Conservation (phyloP, 2,329 filamentous ascomycete species). For the Talaromyces sp. region DNA sequence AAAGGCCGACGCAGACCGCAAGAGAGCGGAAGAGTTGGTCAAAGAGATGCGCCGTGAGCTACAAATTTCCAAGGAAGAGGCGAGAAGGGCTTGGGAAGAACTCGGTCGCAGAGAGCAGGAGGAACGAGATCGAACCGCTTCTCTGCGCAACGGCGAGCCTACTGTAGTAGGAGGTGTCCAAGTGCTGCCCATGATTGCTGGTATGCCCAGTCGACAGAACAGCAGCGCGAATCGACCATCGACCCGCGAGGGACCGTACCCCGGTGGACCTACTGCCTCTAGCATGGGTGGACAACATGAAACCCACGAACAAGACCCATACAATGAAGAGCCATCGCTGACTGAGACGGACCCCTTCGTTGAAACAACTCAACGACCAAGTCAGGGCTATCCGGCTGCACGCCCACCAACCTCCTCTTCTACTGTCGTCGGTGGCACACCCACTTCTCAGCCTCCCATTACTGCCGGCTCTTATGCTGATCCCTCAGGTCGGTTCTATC, state of each 20-base stretch:
- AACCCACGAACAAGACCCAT: slow-evolving; percentile 42
- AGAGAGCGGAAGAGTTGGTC: slow-evolving; percentile 71
- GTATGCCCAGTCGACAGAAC: slow-evolving; percentile 56
- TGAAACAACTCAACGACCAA: slow-evolving; percentile 35
- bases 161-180: slow-evolving; percentile 91
- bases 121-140: slow-evolving; percentile 79
- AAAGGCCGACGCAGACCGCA: slow-evolving; percentile 65
- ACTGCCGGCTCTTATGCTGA: slow-evolving; percentile 19
- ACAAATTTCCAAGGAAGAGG: slow-evolving; percentile 92
- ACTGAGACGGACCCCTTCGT: slow-evolving; percentile 63
- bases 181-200: slow-evolving; percentile 86
- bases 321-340: slow-evolving; percentile 54
- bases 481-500: slow-evolving; percentile 35
- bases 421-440: slow-evolving; percentile 26
- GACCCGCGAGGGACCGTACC: slow-evolving; percentile 46
- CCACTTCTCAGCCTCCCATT: slow-evolving; percentile 22
- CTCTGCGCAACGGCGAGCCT: slow-evolving; percentile 81
- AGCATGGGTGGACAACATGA: slow-evolving; percentile 30
- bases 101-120: slow-evolving; percentile 89
- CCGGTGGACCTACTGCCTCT: slow-evolving; percentile 33
- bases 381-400: slow-evolving; percentile 34
- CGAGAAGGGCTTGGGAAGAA: slow-evolving; percentile 94
- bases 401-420: slow-evolving; percentile 31
- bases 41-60: slow-evolving; percentile 89
- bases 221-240: slow-evolving; percentile 46